A percentile compares a stretch with the other conserved stretches of the same genome.
phyloP scores from a whole-genome alignment of 495 filamentous ascomycete genomes.

The Echria macrotheca region DNA sequence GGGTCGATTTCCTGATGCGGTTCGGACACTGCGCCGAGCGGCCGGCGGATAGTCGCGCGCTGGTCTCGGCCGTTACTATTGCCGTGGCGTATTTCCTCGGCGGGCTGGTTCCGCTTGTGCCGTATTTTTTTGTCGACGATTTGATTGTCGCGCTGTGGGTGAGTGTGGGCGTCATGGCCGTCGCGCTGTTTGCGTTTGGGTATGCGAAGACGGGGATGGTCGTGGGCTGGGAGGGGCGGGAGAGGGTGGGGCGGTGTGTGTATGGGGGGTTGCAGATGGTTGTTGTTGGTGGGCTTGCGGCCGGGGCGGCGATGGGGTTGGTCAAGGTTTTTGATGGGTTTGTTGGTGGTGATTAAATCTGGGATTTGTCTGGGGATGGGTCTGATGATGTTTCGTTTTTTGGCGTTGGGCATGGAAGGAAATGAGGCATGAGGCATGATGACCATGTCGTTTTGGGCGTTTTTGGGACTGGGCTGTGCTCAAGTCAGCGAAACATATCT shows the following conservation, averaged over 20 bases:
- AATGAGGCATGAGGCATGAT: no score
- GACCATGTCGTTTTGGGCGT: no score
- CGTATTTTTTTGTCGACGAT: slow-evolving; percentile 42
- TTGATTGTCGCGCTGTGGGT: slow-evolving; percentile 39
- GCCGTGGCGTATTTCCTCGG: slow-evolving; percentile 49
- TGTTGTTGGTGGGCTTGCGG: slow-evolving; percentile 35
- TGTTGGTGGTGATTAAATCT: no score
- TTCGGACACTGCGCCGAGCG: slow-evolving; percentile 44
- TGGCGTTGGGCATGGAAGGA: no score
- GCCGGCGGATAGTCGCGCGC: slow-evolving; percentile 35
- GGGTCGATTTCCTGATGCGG: slow-evolving; percentile 47
- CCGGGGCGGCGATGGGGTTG: slow-evolving; percentile 40
- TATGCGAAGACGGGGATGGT: slow-evolving; percentile 44
- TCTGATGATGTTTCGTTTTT: no score
- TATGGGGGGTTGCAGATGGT: slow-evolving; percentile 39
- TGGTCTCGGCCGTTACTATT: slow-evolving; percentile 47
- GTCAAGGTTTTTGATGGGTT: slow-evolving; percentile 25
- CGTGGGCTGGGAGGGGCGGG: slow-evolving; percentile 25
- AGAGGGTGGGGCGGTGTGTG: slow-evolving; percentile 17
- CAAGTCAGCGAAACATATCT: no score
- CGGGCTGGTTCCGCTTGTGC: slow-evolving; percentile 51
- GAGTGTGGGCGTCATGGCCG: slow-evolving; percentile 44
- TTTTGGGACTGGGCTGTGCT: no score
- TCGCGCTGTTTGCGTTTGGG: slow-evolving; percentile 49
- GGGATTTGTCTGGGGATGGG: no score